Percentiles rank a stretch among this genome's conserved stretches.
Conservation (phyloP, 2,329 filamentous ascomycete species). For the Didymella segeticola region DNA sequence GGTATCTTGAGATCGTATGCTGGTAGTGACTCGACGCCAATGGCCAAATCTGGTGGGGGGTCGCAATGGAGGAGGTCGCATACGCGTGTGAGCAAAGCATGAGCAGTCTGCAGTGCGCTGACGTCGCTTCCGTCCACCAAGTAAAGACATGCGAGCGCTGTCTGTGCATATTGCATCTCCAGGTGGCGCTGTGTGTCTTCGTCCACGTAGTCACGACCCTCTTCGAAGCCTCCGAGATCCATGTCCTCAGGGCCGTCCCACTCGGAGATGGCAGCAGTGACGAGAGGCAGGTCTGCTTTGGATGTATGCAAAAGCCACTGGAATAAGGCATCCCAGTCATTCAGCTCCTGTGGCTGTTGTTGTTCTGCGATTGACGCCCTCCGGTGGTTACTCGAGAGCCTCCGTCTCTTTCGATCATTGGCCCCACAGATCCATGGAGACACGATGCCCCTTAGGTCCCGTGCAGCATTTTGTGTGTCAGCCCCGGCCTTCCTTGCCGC, state of each 20-base stretch:
- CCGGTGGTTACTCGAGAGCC: slow-evolving; percentile 46
- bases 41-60: slow-evolving; percentile 57
- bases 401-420: slow-evolving; percentile 62
- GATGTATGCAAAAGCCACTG: slow-evolving; percentile 71
- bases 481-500: slow-evolving; percentile 12
- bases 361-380: slow-evolving; percentile 47
- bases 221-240: slow-evolving; percentile 68
- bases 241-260: slow-evolving; percentile 78
- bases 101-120: slow-evolving; percentile 66
- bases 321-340: slow-evolving; percentile 73
- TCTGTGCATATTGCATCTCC: slow-evolving; percentile 69
- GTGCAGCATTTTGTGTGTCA: slow-evolving; percentile 55
- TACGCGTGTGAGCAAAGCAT: slow-evolving; percentile 66
- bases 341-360: slow-evolving; percentile 24
- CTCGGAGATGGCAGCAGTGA: slow-evolving; percentile 68
- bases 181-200: slow-evolving; percentile 67
- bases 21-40: slow-evolving; percentile 52
- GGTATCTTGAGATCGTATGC: slow-evolving; percentile 48
- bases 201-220: slow-evolving; percentile 61
- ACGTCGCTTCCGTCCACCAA: slow-evolving; percentile 65
- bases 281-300: slow-evolving; percentile 65
- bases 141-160: slow-evolving; percentile 72
- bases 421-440: slow-evolving; percentile 77
- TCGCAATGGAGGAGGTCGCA: slow-evolving; percentile 67
- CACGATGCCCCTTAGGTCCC: slow-evolving; percentile 72